A percentile compares a stretch with the other conserved stretches of the same genome.
Conservation (phyloP, 2,329 filamentous ascomycete species). For the Aspergillus luchuensis region DNA sequence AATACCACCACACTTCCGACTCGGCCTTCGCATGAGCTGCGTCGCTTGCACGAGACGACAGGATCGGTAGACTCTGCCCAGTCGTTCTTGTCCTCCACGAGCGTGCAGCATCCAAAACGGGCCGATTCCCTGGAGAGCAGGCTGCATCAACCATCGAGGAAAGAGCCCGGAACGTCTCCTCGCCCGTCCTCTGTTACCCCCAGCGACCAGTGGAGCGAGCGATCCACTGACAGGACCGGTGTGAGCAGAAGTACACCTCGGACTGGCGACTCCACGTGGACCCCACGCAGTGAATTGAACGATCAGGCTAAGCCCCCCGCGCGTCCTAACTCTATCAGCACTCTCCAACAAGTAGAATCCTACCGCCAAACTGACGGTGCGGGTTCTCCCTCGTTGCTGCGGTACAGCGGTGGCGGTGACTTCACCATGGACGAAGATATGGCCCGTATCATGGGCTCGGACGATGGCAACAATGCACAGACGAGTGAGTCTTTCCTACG, state of each 20-base stretch:
- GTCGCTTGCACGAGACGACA: conserved; percentile 56
- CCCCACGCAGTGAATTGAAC: conserved; percentile 53
- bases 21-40: conserved; percentile 61
- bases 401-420: conserved; percentile 76
- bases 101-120: conserved; percentile 53
- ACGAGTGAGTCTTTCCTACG: conserved; percentile 77
- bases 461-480: conserved; percentile 54
- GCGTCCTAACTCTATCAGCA: conserved; percentile 54
- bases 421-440: conserved; percentile 97
- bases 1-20: conserved; percentile 40
- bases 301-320: conserved; percentile 27
- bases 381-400: conserved; percentile 67
- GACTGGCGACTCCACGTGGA: conserved; percentile 47
- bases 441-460: conserved; percentile 79
- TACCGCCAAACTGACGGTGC: conserved; percentile 48
- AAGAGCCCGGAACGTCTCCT: conserved; percentile 56
- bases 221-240: conserved; percentile 35
- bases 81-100: conserved; percentile 35
- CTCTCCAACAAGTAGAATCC: conserved; percentile 40
- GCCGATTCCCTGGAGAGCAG: conserved; percentile 62
- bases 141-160: conserved; percentile 61
- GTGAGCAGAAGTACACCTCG: conserved; percentile 45
- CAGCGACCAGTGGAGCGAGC: conserved; percentile 35
- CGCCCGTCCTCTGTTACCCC: conserved; percentile 36
- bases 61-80: conserved; percentile 43